Conservation (phyloP, 2,329 filamentous ascomycete genomes). For the Parascedosporium putredinis region DNA sequence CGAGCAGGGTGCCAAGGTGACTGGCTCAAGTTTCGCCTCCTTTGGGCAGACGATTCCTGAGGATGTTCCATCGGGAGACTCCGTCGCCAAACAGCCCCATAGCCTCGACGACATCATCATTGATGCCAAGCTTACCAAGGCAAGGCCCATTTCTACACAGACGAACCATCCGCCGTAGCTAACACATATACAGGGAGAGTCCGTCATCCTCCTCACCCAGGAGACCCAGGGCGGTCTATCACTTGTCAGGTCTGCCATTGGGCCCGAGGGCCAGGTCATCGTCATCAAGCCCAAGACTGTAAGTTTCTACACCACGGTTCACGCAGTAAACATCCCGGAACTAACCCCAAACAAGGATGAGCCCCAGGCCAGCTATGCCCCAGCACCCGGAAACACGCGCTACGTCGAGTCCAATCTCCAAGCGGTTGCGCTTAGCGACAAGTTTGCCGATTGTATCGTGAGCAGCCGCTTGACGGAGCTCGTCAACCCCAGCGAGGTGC, state of each 20-base stretch:
- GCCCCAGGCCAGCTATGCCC: not conserved
- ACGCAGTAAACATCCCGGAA: not conserved
- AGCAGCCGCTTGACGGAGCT: not conserved
- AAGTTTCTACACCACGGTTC: not conserved
- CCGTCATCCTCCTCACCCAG: not conserved
- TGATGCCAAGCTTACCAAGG: not conserved
- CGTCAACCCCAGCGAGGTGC: not conserved
- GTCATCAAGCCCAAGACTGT: conserved; percentile 2
- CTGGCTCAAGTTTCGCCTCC: not conserved
- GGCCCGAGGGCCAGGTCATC: not conserved
- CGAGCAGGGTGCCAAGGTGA: not conserved
- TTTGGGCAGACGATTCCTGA: not conserved
- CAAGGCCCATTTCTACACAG: not conserved
- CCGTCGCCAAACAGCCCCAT: not conserved
- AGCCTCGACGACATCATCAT: not conserved
- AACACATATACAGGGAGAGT: not conserved
- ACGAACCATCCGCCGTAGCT: not conserved
- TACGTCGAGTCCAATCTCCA: conserved; percentile 1
- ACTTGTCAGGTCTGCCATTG: not conserved
- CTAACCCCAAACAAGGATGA: not conserved
- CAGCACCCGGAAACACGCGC: not conserved
- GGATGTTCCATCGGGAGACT: not conserved
- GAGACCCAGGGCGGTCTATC: not conserved
- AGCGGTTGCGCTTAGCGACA: not conserved
- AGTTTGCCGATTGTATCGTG: not conserved